phyloP scores from a whole-genome alignment of 2,329 filamentous ascomycete genomes.

The Diplodia scrobiculata region DNA sequence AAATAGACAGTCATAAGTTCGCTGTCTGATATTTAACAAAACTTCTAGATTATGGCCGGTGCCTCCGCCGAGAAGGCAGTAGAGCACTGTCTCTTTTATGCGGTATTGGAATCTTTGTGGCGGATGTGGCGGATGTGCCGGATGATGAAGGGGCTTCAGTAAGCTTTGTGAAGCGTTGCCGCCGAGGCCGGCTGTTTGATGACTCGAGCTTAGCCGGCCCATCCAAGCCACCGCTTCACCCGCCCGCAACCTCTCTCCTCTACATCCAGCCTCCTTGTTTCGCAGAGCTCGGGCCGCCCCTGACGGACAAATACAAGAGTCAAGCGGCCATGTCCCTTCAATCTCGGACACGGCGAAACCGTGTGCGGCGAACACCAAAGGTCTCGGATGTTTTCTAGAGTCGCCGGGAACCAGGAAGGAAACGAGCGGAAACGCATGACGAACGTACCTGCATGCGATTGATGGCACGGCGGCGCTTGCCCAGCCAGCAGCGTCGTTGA shows the following conservation, averaged over 20 bases:
- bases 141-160: slow-evolving; percentile 23
- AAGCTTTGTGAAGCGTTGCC: slow-evolving; percentile 27
- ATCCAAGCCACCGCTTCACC: neutral
- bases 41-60: neutral
- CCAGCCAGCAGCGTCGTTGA: neutral
- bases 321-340: slow-evolving; percentile 11
- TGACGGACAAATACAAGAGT: slow-evolving; percentile 1
- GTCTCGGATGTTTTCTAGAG: neutral
- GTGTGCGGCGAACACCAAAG: neutral
- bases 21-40: neutral
- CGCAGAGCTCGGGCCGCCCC: slow-evolving; percentile 7
- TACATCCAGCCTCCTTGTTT: neutral
- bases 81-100: neutral
- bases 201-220: slow-evolving; percentile 22
- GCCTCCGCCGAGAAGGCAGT: neutral
- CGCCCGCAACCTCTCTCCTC: neutral
- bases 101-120: neutral
- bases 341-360: slow-evolving; percentile 8
- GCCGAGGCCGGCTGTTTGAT: slow-evolving; percentile 20
- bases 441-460: neutral
- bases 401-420: neutral
- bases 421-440: neutral
- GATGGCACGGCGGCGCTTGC: neutral
- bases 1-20: too few relatives aligned
- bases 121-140: neutral